Evolutionary conservation across 495 filamentous ascomycete species (phyloP).

Genomic region (Aspergillus asperescens): DNA sequence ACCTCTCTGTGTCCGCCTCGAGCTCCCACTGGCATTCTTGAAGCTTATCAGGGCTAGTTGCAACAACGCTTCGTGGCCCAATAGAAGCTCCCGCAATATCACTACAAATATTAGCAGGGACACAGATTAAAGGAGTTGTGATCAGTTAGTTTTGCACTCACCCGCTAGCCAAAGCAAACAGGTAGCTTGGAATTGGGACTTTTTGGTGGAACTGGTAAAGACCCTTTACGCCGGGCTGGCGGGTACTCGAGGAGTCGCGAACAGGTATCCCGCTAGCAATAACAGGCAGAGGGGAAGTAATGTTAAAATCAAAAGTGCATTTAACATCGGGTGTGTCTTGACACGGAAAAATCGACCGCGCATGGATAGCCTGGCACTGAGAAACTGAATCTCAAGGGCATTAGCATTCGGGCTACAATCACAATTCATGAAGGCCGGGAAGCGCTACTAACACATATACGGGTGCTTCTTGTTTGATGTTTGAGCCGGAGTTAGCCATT

Average conservation of each 20-base stretch:
- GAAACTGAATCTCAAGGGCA: slow-evolving; percentile 50
- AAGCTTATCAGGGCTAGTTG: slow-evolving; percentile 82
- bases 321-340: slow-evolving; percentile 97
- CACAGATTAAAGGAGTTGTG: background rate
- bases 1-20: slow-evolving; percentile 82
- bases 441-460: slow-evolving; percentile 71
- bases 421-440: background rate
- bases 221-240: slow-evolving; percentile 33
- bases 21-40: slow-evolving; percentile 82
- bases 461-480: slow-evolving; percentile 89
- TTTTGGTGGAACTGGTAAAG: slow-evolving; percentile 81
- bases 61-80: slow-evolving; percentile 76
- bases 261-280: slow-evolving; percentile 79
- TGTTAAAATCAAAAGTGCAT: slow-evolving; percentile 79
- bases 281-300: slow-evolving; percentile 80
- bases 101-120: slow-evolving; percentile 20
- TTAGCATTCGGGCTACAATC: background rate
- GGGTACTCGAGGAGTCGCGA: slow-evolving; percentile 41
- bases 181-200: slow-evolving; percentile 88
- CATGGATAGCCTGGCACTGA: slow-evolving; percentile 95
- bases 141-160: slow-evolving; percentile 18
- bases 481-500: slow-evolving; percentile 88
- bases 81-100: slow-evolving; percentile 81
- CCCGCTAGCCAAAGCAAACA: slow-evolving; percentile 88
- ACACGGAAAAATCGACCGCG: slow-evolving; percentile 87